Conservation (phyloP, 805 yeast genomes). For the Cyberlindnera japonica region DNA sequence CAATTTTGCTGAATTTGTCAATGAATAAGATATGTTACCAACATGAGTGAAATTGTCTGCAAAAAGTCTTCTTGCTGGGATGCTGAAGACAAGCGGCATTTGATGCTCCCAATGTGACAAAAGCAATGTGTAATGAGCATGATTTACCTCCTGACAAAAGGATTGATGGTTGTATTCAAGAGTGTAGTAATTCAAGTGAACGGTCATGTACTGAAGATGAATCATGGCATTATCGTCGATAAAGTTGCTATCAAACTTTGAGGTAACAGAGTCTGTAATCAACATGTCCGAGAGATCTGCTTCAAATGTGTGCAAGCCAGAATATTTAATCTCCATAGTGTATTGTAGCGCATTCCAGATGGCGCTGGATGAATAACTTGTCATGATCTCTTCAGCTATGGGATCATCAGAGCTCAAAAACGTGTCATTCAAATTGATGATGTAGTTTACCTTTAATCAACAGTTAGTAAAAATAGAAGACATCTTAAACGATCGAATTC, state of each 20-base stretch:
- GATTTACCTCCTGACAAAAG: constrained; percentile 9
- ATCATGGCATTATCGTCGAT: constrained; percentile 5
- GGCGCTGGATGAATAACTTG: neutral
- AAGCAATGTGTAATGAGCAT: constrained; percentile 10
- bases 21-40: constrained; percentile 28
- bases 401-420: constrained; percentile 12
- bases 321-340: constrained; percentile 8
- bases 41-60: constrained; percentile 21
- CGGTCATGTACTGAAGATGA: constrained; percentile 3
- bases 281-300: constrained; percentile 7
- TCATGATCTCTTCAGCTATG: constrained; percentile 9
- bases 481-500: neutral
- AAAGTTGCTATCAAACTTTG: constrained; percentile 9
- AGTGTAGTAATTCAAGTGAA: constrained; percentile 13
- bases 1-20: constrained; percentile 23
- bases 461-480: too few relatives aligned
- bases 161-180: neutral
- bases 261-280: constrained; percentile 7
- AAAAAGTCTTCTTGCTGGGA: constrained; percentile 22
- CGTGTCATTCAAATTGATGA: constrained; percentile 12
- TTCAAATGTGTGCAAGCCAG: constrained; percentile 13
- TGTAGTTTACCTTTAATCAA: constrained; percentile 10
- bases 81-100: constrained; percentile 33
- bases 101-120: constrained; percentile 30
- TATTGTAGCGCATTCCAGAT: constrained; percentile 9